These are phyloP conservation scores for Rhodotorula sp. DNA, from an alignment of 1,284 basidiomycete species.

Conservation along the genomic window DNA sequence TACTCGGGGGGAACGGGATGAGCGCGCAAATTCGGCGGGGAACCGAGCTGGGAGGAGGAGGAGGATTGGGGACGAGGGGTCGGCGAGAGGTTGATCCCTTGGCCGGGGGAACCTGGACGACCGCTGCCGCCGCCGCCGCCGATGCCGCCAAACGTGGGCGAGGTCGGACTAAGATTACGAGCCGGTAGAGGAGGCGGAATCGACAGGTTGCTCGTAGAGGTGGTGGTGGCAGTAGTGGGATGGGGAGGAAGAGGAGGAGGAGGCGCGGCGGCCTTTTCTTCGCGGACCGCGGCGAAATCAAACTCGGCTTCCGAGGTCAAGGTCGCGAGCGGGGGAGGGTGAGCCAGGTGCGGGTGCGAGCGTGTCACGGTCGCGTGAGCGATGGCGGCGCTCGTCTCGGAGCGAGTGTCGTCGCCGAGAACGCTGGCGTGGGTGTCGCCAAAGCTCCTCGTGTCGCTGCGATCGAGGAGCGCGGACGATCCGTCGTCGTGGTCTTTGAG, in stretches of 20 bases:
- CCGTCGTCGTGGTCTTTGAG: conserved; percentile 2
- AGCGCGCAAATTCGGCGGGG: conserved; percentile 1
- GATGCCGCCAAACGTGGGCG: background rate
- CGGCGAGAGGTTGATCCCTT: conserved; percentile 37
- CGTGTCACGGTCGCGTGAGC: background rate
- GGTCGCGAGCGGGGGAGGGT: conserved; percentile 5
- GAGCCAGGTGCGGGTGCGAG: background rate
- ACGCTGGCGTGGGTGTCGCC: conserved; percentile 27
- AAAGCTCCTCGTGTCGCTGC: conserved; percentile 35
- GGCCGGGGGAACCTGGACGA: background rate
- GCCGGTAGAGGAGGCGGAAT: background rate
- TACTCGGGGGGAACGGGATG: conserved; percentile 12
- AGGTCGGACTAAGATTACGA: background rate
- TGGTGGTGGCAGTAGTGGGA: background rate
- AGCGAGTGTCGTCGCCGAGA: background rate
- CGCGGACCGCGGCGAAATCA: background rate
- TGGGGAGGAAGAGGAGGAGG: background rate
- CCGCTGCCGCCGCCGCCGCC: too few species aligned
- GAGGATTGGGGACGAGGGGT: conserved; percentile 19
- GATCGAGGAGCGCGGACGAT: conserved; percentile 2
- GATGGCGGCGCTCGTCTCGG: background rate
- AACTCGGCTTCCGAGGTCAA: conserved; percentile 6
- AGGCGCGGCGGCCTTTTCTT: background rate
- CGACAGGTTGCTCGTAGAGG: background rate
- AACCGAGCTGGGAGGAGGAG: conserved; percentile 2